These are phyloP conservation scores for Mycosphaerella arachidis DNA, from an alignment of 2,329 filamentous ascomycete genomes.

Conservation along the genomic window DNA sequence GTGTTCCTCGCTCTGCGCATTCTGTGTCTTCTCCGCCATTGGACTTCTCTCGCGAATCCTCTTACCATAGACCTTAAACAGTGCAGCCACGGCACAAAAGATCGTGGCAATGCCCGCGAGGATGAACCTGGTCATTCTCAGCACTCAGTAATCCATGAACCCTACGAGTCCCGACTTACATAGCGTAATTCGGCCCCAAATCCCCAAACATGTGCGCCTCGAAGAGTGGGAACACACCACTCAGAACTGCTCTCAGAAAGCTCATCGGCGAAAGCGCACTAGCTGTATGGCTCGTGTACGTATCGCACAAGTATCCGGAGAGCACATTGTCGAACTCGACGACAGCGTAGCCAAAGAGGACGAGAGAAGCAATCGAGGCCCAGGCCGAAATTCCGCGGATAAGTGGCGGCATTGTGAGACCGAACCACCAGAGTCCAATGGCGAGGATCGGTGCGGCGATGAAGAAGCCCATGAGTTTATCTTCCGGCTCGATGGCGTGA, in stretches of 20 bases:
- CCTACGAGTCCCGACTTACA: slow-evolving; percentile 3
- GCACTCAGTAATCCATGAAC: background rate
- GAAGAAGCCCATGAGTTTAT: slow-evolving; percentile 47
- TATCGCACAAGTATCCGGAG: slow-evolving; percentile 44
- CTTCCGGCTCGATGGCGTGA: slow-evolving; percentile 38
- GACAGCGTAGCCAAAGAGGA: slow-evolving; percentile 45
- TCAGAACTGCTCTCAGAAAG: slow-evolving; percentile 39
- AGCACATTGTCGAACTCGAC: slow-evolving; percentile 45
- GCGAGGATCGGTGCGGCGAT: slow-evolving; percentile 44
- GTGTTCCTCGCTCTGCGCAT: background rate
- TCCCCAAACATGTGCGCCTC: slow-evolving; percentile 38
- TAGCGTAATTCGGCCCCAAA: slow-evolving; percentile 28
- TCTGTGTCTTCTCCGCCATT: slow-evolving; percentile 8
- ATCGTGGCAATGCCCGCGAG: slow-evolving; percentile 40
- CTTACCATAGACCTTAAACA: slow-evolving; percentile 10
- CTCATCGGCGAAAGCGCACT: slow-evolving; percentile 43
- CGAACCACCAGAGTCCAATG: slow-evolving; percentile 44
- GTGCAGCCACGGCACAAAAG: slow-evolving; percentile 13
- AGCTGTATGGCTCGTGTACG: slow-evolving; percentile 43
- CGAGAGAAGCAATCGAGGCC: slow-evolving; percentile 28
- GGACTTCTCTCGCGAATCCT: slow-evolving; percentile 9
- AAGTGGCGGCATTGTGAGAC: slow-evolving; percentile 46
- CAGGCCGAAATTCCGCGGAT: slow-evolving; percentile 27
- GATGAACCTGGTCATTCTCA: slow-evolving; percentile 33
- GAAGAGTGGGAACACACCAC: slow-evolving; percentile 40